Evolutionary conservation across 306 rosid species (phyloP).

Genomic region (Prinsepia uniflora): DNA sequence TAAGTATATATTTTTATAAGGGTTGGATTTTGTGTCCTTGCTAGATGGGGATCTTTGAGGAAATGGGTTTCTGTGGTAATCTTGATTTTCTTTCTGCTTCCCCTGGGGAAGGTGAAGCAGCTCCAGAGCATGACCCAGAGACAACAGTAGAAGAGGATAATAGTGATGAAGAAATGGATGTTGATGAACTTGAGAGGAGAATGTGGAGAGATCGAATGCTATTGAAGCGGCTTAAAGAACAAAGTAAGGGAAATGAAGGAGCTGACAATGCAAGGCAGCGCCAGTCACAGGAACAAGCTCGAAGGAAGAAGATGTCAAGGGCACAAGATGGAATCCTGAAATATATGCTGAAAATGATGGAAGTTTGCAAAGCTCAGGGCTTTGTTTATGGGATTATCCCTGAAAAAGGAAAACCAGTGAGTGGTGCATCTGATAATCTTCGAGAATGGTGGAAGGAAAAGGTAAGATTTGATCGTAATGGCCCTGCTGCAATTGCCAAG

Average conservation of each 20-base stretch:
- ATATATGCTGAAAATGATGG: conserved; percentile 78
- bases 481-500: conserved; percentile 55
- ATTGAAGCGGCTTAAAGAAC: conserved; percentile 44
- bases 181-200: conserved; percentile 50
- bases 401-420: conserved; percentile 54
- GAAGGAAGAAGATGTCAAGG: conserved; percentile 58
- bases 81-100: conserved; percentile 36
- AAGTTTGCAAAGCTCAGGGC: conserved; percentile 57
- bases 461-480: conserved; percentile 59
- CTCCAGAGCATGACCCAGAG: conserved; percentile 36
- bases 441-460: conserved; percentile 86
- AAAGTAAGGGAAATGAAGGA: conserved; percentile 37
- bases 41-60: conserved; percentile 41
- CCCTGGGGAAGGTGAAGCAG: conserved; percentile 30
- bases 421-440: conserved; percentile 72
- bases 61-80: conserved; percentile 39
- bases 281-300: conserved; percentile 59
- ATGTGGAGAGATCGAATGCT: conserved; percentile 54
- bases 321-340: conserved; percentile 63
- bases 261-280: conserved; percentile 38
- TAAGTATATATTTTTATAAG: background rate
- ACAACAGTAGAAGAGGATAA: conserved; percentile 39
- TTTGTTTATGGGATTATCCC: conserved; percentile 81
- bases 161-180: conserved; percentile 51
- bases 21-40: background rate